Conservation (phyloP, 805 yeast species). For the Phaffomyces antillensis region DNA sequence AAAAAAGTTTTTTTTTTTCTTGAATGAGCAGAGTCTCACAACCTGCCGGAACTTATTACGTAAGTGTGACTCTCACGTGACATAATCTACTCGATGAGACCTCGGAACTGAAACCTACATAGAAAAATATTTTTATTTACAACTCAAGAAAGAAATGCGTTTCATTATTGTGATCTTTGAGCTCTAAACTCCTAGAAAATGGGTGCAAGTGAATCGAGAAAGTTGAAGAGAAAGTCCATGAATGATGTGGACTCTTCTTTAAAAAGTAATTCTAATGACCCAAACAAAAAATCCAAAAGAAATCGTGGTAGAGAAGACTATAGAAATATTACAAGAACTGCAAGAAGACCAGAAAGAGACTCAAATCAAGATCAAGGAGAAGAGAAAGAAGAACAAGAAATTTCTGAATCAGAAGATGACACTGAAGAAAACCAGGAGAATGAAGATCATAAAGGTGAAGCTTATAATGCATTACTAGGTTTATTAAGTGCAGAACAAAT, state of each 20-base stretch:
- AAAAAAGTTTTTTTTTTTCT: not conserved
- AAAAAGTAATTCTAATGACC: no score
- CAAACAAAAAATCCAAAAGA: conserved; percentile 10
- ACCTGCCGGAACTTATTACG: not conserved
- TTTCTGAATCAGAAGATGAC: not conserved
- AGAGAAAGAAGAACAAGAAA: conserved; percentile 8
- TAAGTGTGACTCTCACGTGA: no score
- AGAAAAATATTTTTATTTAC: not conserved
- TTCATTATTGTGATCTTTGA: not conserved
- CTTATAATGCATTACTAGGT: conserved; percentile 62
- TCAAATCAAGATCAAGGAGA: conserved; percentile 15
- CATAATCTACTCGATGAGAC: no score
- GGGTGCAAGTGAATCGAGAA: conserved; percentile 13
- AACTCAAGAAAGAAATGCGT: not conserved
- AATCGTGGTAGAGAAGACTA: conserved; percentile 53
- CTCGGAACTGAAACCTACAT: no score
- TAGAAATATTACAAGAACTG: conserved; percentile 52
- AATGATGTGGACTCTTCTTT: not conserved
- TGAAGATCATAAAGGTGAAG: conserved; percentile 29
- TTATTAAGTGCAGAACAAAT: conserved; percentile 44
- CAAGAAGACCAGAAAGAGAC: conserved; percentile 27
- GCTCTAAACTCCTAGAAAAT: not conserved
- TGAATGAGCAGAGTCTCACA: not conserved
- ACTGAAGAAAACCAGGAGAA: not conserved
- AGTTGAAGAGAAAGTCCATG: conserved; percentile 4